These are phyloP conservation scores for Kazachstania psychrophila DNA, from an alignment of 805 yeast species.

Conservation along the genomic window DNA sequence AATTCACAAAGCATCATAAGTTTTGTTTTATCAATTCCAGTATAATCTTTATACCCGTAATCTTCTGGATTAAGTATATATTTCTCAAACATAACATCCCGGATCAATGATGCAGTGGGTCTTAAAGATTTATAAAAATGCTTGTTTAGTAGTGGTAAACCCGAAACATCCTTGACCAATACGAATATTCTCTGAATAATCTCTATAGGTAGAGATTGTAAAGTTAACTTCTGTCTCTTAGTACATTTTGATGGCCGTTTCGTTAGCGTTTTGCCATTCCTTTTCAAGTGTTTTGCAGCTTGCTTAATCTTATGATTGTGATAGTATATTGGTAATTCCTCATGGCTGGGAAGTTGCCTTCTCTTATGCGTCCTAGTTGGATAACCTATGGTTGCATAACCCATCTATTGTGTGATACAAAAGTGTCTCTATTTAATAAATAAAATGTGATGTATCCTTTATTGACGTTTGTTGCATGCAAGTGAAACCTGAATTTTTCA, in stretches of 20 bases:
- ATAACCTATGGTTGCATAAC: constrained; percentile 14
- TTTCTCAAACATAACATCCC: constrained; percentile 10
- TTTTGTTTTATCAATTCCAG: background rate
- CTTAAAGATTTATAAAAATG: constrained; percentile 12
- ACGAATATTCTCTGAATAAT: constrained; percentile 11
- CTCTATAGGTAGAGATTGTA: constrained; percentile 11
- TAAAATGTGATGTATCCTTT: no score
- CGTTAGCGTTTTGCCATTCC: no score
- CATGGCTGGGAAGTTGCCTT: constrained; percentile 3
- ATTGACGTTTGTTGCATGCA: no score
- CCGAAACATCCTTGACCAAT: constrained; percentile 1
- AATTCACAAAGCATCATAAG: constrained; percentile 6
- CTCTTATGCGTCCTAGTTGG: constrained; percentile 16
- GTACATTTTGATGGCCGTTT: background rate
- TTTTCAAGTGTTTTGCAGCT: no score
- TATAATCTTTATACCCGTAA: no score
- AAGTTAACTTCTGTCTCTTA: background rate
- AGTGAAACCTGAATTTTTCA: no score
- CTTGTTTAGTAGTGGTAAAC: constrained; percentile 9
- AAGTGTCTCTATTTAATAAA: no score
- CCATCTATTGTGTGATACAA: no score
- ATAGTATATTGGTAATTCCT: constrained; percentile 4
- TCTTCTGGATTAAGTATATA: constrained; percentile 5
- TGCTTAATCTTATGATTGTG: constrained; percentile 3
- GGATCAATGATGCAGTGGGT: constrained; percentile 8